Percentiles rank a stretch among this genome's conserved stretches.
These are phyloP conservation scores for Yamadazyma laniorum DNA, from an alignment of 805 yeast genomes.

Conservation along the genomic window DNA sequence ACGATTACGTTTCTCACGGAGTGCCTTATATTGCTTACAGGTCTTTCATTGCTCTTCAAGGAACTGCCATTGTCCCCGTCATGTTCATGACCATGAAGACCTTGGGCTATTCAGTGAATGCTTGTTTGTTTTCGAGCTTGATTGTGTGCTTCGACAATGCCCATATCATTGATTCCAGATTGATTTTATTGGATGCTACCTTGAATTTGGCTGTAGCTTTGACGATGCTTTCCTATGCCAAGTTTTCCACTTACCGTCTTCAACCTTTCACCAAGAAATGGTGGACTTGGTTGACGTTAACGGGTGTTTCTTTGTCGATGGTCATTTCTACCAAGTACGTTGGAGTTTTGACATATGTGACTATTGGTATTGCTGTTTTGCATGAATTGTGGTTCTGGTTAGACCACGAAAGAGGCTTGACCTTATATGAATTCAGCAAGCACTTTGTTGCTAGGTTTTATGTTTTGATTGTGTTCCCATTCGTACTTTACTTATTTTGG, in stretches of 20 bases:
- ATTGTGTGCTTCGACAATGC: slow-evolving; percentile 86
- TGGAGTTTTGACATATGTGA: slow-evolving; percentile 86
- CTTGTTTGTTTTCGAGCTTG: slow-evolving; percentile 73
- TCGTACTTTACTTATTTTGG: slow-evolving; percentile 80
- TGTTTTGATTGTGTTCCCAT: slow-evolving; percentile 75
- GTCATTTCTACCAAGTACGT: slow-evolving; percentile 96
- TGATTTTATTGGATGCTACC: slow-evolving; percentile 90
- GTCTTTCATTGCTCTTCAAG: slow-evolving; percentile 74
- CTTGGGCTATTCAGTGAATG: slow-evolving; percentile 71
- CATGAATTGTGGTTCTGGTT: slow-evolving; percentile 87
- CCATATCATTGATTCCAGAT: slow-evolving; percentile 84
- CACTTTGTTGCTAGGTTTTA: slow-evolving; percentile 77
- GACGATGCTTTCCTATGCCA: slow-evolving; percentile 74
- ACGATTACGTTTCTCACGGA: slow-evolving; percentile 68
- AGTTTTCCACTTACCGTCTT: slow-evolving; percentile 65
- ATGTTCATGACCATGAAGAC: slow-evolving; percentile 85
- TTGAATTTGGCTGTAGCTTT: slow-evolving; percentile 79
- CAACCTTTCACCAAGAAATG: slow-evolving; percentile 67
- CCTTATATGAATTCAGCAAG: slow-evolving; percentile 52
- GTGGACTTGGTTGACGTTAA: slow-evolving; percentile 84
- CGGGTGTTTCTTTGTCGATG: slow-evolving; percentile 85
- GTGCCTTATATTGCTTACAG: slow-evolving; percentile 88
- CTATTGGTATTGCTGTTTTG: slow-evolving; percentile 83
- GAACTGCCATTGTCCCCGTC: slow-evolving; percentile 78
- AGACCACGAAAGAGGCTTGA: slow-evolving; percentile 66